Percentiles rank a stretch among this genome's conserved stretches.
Conservation (phyloP, 2,329 filamentous ascomycete genomes). For the Neopestalotiopsis rosae region DNA sequence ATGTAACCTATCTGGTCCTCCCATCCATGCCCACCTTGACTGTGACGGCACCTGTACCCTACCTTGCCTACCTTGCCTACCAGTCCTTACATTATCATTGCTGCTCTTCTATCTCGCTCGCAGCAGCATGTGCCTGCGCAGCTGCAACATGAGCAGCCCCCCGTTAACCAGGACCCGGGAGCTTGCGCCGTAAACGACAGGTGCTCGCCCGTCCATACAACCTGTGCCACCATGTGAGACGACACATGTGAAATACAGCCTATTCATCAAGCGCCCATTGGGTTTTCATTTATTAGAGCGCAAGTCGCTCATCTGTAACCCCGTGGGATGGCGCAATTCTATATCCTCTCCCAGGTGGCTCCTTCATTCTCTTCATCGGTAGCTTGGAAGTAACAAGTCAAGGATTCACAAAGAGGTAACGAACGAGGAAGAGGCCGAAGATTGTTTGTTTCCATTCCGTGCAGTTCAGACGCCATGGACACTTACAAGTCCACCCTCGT, state of each 20-base stretch:
- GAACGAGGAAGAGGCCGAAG: background rate
- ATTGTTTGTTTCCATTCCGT: background rate
- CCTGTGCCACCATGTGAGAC: constrained; percentile 10
- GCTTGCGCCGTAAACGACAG: constrained; percentile 35
- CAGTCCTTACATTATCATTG: background rate
- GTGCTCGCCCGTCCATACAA: constrained; percentile 30
- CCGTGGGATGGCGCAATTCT: constrained; percentile 19
- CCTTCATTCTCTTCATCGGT: background rate
- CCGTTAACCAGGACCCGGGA: constrained; percentile 26
- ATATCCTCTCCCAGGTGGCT: background rate
- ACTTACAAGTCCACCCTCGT: constrained; percentile 32
- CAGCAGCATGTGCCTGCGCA: constrained; percentile 28
- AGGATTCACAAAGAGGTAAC: background rate
- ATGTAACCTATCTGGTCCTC: background rate
- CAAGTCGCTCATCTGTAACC: constrained; percentile 14
- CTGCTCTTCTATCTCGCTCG: constrained; percentile 24
- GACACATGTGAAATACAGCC: constrained; percentile 10
- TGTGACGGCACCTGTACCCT: background rate
- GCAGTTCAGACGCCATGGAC: constrained; percentile 16
- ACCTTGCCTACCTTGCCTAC: background rate
- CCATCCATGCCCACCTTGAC: background rate
- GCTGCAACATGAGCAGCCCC: constrained; percentile 21
- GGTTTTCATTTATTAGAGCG: constrained; percentile 5
- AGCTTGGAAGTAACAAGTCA: constrained; percentile 5
- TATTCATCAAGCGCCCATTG: background rate